Base-by-base conservation (phyloP, 768 basidiomycete genomes). In the Krasilnikovozyma curviuscula region DNA sequence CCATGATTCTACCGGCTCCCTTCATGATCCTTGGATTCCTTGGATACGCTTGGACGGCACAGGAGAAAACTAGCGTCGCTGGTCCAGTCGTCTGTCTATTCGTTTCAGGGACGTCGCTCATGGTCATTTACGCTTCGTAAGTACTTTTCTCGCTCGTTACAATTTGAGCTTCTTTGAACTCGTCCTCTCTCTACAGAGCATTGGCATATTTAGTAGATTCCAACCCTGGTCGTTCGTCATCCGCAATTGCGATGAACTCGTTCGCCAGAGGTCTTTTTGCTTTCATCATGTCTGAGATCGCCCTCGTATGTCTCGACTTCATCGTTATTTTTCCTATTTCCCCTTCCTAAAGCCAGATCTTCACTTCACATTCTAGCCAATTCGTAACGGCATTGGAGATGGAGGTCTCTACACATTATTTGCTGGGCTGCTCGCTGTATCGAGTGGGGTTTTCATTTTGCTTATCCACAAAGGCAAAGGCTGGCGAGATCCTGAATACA, bases 151-250 rank as follows among this genome's bases (percentile, higher is more conserved):
- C 24, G 4, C 7, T 10, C n/a, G n/a, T n/a, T n/a, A n/a, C 7
- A 37, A 18, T 5, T 37, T 4, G 14, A 10, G 7, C 18, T 8
- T 30, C 38, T n/a, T n/a, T n/a, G 34, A 1, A 29, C 16, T 29
- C 4, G 7, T 2, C 69, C 64, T 74, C 77, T 40, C 79, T 81
- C 59, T 65, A 75, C 14, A 75, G 75, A 41, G 78, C 80, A 0
- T 65, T 89, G 27, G 79, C 85, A 0, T 89, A 86, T 56, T 69
- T 88, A 29, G 83, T 88, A 14, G 85, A 93, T 56, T 75, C 83
- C 5, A 93, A 89, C 60, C 68, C 70, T 7, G 86, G 85, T 8
- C 73, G 81, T 25, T 81, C 81, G 2, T 75, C 79, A 4, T 74
- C 74, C 3, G 83, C 81, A 1, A 56, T 68, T 7, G 83, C 84